Evolutionary conservation across 768 basidiomycete species (phyloP), one percentile per base, ranked within the genome.

Genomic region (Suillus weaverae): DNA sequence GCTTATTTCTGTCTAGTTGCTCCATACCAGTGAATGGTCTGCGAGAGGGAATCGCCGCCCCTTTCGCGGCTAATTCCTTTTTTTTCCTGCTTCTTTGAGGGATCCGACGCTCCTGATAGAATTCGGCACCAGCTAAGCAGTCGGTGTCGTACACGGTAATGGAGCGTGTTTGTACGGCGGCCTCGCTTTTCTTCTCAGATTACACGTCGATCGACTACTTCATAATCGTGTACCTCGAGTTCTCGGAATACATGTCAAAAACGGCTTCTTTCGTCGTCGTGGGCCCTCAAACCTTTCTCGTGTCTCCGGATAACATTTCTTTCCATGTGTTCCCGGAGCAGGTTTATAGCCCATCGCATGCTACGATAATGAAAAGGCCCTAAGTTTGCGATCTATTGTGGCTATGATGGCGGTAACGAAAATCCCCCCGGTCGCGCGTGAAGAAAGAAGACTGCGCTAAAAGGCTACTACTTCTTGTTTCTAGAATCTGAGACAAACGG

Each of bases 101-200:
- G 26, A 39, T 30, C 38, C 38, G 38, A 59, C 6, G 16, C 18
- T 59, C 22, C 22, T 10, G 16, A 16, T 55, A 59, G 9, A 10
- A 20, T 60, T 60, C 36, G 3, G 20, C 10, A 10, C 55, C 55
- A 32, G 14, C 20, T 39, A 22, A 59, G n/a, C 55, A 30, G 38
- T 22, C 35, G 16, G 62, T 20, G 56, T 22, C 30, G 35, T 18
- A 20, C 46, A 60, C 14, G 62, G 36, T 33, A 59, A 1, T 16
- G 38, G 55, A 41, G 35, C 38, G 38, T 62, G 60, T 41, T 35
- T 43, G 18, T 32, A 43, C 61, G 64, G 60, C 61, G 46, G 64
- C 64, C 64, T 36, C 6, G n/a, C 57, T 60, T 64, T 57, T 64
- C 22, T 59, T 59, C 63, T 36, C 63, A 61, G 43, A 44, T 18